phyloP scores from a whole-genome alignment of 495 filamentous ascomycete genomes.

The Neurospora discreta region DNA sequence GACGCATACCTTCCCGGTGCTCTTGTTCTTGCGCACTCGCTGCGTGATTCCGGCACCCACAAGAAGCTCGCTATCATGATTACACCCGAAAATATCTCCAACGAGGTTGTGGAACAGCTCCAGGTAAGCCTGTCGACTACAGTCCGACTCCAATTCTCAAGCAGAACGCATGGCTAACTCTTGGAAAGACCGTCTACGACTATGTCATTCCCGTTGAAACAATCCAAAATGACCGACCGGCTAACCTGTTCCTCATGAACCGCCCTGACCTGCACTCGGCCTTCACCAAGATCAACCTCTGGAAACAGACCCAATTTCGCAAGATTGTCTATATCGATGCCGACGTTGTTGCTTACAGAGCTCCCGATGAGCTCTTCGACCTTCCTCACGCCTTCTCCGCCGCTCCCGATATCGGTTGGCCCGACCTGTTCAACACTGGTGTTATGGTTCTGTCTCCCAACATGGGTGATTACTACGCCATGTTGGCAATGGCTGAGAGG shows the following conservation, averaged over 20 bases:
- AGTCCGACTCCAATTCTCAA: not conserved
- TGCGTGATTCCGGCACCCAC: slow-evolving; percentile 80
- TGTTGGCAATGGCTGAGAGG: slow-evolving; percentile 69
- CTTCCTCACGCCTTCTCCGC: slow-evolving; percentile 71
- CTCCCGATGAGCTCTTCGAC: slow-evolving; percentile 86
- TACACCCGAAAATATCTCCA: slow-evolving; percentile 62
- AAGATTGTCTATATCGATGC: slow-evolving; percentile 89
- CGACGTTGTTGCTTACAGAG: slow-evolving; percentile 75
- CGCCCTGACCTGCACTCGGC: slow-evolving; percentile 80
- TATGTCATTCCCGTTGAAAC: slow-evolving; percentile 75
- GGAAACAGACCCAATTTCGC: slow-evolving; percentile 81
- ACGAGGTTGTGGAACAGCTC: slow-evolving; percentile 64
- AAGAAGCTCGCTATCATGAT: slow-evolving; percentile 80
- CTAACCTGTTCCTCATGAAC: slow-evolving; percentile 85
- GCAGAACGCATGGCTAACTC: not conserved
- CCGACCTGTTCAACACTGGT: slow-evolving; percentile 95
- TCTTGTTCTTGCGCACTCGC: slow-evolving; percentile 84
- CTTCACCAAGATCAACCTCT: slow-evolving; percentile 94
- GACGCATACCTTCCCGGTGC: slow-evolving; percentile 89
- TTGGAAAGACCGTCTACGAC: slow-evolving; percentile 59
- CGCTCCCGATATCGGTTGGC: slow-evolving; percentile 94
- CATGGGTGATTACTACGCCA: slow-evolving; percentile 73
- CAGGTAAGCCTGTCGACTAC: slow-evolving; percentile 35
- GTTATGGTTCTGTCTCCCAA: slow-evolving; percentile 86
- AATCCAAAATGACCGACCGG: slow-evolving; percentile 62